A percentile compares a stretch with the other conserved stretches of the same genome.
Conservation (phyloP, 2,329 filamentous ascomycete genomes). For the Dichotomopilus funicola region DNA sequence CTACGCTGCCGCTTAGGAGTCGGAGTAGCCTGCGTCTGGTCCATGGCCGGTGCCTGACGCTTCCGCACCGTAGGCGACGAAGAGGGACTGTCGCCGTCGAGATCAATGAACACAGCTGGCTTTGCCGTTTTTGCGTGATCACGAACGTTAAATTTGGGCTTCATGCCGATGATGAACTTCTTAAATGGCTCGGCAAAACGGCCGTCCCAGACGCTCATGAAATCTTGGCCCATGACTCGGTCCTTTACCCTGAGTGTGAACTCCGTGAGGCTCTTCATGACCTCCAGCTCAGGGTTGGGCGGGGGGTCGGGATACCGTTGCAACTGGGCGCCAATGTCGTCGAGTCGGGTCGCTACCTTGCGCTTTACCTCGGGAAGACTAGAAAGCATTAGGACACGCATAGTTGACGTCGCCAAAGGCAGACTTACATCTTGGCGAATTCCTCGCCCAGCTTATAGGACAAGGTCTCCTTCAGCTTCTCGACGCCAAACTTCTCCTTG, state of each 20-base stretch:
- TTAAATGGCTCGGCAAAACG: conserved; percentile 47
- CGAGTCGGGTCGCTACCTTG: conserved; percentile 45
- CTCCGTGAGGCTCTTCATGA: conserved; percentile 51
- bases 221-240: conserved; percentile 46
- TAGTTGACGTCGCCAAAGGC: no score
- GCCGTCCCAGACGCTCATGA: conserved; percentile 38
- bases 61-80: conserved; percentile 12
- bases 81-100: conserved; percentile 23
- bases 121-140: conserved; percentile 34
- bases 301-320: conserved; percentile 59
- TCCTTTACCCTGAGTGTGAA: conserved; percentile 50
- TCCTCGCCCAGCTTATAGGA: conserved; percentile 48
- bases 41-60: conserved; percentile 5
- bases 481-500: conserved; percentile 45
- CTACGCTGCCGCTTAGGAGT: conserved; percentile 15
- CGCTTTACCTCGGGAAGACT: conserved; percentile 37
- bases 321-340: conserved; percentile 49
- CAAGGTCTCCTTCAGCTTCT: conserved; percentile 45
- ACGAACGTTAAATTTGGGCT: conserved; percentile 34
- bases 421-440: conserved; percentile 44
- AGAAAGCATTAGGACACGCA: neutral
- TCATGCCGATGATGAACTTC: conserved; percentile 38
- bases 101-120: conserved; percentile 32
- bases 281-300: conserved; percentile 57
- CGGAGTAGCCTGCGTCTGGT: conserved; percentile 3